phyloP scores from a whole-genome alignment of 306 rosid species.

The Fragaria iinumae region DNA sequence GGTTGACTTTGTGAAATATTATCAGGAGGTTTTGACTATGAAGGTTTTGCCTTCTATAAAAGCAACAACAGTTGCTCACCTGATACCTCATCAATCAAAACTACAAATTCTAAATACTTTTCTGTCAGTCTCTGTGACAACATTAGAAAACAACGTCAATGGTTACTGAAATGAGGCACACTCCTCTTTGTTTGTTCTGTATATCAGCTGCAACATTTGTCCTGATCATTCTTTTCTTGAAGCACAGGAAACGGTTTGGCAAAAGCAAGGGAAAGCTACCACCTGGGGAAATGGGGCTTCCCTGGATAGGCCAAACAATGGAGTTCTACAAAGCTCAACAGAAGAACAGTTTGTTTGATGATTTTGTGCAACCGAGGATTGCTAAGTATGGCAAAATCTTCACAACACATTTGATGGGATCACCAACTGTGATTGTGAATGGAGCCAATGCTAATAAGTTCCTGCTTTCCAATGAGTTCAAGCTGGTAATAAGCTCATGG shows the following conservation, averaged over 20 bases:
- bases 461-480: conserved; percentile 72
- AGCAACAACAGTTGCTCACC: conserved; percentile 13
- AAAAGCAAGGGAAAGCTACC: conserved; percentile 43
- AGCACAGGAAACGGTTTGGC: conserved; percentile 29
- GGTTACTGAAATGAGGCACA: conserved; percentile 22
- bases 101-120: neutral
- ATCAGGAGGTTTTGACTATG: conserved; percentile 25
- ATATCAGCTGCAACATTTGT: conserved; percentile 23
- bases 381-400: conserved; percentile 57
- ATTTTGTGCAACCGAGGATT: conserved; percentile 52
- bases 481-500: conserved; percentile 85
- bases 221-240: conserved; percentile 22
- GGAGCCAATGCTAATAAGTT: conserved; percentile 76
- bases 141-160: conserved; percentile 26
- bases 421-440: conserved; percentile 71
- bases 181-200: conserved; percentile 30
- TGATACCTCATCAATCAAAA: conserved; percentile 11
- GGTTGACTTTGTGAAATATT: conserved; percentile 29
- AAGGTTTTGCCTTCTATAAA: conserved; percentile 4
- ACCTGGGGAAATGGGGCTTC: conserved; percentile 75
- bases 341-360: conserved; percentile 54
- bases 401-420: conserved; percentile 80
- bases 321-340: conserved; percentile 68
- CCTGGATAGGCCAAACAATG: conserved; percentile 83
- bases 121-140: neutral